phyloP scores from a whole-genome alignment of 1,139 yeast genomes.

The Blastobotrys elegans region DNA sequence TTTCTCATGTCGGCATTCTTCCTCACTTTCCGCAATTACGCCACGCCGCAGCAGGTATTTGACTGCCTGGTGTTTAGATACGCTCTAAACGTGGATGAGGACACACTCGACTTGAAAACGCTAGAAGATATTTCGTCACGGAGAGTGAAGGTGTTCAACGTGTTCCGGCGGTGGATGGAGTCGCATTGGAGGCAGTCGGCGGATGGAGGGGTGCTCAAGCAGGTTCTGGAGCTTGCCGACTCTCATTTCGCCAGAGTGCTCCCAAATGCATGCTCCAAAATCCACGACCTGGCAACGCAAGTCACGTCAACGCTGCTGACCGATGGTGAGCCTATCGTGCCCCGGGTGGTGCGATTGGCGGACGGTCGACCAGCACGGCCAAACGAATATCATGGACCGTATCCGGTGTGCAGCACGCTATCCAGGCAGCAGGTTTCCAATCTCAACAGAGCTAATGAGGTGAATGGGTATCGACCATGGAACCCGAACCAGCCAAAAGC shows the following conservation, averaged over 20 bases:
- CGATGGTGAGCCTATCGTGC: constrained; percentile 28
- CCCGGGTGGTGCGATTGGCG: constrained; percentile 23
- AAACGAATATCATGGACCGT: constrained; percentile 3
- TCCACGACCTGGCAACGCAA: constrained; percentile 25
- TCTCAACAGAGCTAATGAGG: constrained; percentile 19
- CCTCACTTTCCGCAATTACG: constrained; percentile 72
- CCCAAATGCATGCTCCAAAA: constrained; percentile 27
- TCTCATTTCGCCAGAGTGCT: constrained; percentile 36
- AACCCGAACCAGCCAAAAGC: constrained; percentile 10
- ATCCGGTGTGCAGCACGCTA: constrained; percentile 12
- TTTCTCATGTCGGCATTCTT: constrained; percentile 73
- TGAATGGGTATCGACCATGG: constrained; percentile 18
- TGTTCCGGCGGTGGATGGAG: constrained; percentile 80
- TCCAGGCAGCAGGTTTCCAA: constrained; percentile 18
- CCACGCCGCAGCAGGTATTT: constrained; percentile 62
- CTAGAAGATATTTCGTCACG: constrained; percentile 49
- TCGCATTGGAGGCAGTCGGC: constrained; percentile 71
- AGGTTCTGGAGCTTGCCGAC: constrained; percentile 70
- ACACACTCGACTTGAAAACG: constrained; percentile 25
- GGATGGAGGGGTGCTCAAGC: constrained; percentile 60
- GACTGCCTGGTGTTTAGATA: constrained; percentile 66
- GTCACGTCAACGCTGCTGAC: constrained; percentile 18
- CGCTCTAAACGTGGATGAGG: constrained; percentile 43
- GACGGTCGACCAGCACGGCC: constrained; percentile 14
- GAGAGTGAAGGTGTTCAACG: constrained; percentile 59